Conservation (phyloP, 2,329 filamentous ascomycete species). For the Scedosporium dehoogii region DNA sequence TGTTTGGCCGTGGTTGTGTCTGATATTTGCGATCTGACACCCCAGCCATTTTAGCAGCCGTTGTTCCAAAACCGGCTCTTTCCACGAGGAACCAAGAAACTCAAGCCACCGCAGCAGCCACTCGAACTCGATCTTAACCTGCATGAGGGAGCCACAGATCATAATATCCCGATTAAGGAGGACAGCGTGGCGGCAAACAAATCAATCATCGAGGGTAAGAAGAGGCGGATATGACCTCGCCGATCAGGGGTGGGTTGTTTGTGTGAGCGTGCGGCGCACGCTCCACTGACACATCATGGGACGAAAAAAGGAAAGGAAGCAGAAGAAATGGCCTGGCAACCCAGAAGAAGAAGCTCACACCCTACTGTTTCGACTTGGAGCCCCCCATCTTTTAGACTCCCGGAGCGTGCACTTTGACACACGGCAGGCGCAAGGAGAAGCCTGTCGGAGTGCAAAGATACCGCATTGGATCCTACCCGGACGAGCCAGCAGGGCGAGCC, state of each 20-base stretch:
- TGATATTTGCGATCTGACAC: constrained; percentile 7
- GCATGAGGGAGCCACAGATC: not conserved
- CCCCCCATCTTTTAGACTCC: not conserved
- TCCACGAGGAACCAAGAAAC: not conserved
- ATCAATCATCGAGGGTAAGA: not conserved
- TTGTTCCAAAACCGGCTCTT: constrained; percentile 7
- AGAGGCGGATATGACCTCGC: not conserved
- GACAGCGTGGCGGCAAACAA: not conserved
- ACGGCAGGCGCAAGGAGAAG: not conserved
- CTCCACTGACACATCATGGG: not conserved
- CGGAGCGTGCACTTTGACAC: not conserved
- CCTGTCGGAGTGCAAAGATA: not conserved
- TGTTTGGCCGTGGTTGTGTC: not conserved
- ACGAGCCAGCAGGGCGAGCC: not conserved
- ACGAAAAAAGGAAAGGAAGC: not conserved
- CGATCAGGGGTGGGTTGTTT: not conserved
- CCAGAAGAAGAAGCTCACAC: not conserved
- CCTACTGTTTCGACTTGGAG: not conserved
- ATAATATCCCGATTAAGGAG: not conserved
- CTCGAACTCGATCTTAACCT: not conserved
- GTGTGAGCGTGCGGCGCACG: not conserved
- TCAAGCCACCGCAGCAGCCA: not conserved
- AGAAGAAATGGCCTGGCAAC: not conserved
- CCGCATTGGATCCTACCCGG: not conserved
- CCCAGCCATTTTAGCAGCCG: constrained; percentile 7